Evolutionary conservation across 2,329 filamentous ascomycete genomes (phyloP), one percentile per base, ranked within the genome.

Genomic region (Dryadomyces quercivorus): DNA sequence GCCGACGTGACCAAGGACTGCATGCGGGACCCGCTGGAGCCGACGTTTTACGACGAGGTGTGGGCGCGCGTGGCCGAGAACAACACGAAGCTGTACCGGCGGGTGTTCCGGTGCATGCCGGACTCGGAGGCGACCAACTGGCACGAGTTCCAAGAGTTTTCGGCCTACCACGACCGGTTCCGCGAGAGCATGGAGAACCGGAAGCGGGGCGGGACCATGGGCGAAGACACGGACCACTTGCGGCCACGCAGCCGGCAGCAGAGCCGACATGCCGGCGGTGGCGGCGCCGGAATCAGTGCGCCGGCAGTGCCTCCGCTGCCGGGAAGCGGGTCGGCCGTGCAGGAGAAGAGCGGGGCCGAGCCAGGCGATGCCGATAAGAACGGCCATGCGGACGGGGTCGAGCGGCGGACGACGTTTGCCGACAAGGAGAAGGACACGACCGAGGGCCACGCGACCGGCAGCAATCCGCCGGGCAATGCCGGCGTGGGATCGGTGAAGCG

Each of bases 21-120:
- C 70, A 98, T 98, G 90, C 80, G 78, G 16, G 93, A 98, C 68
- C 93, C 94, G 0, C 71, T 98, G 44, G 84, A 85, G 56, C 78
- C 88, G 53, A 73, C 77, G 1, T 98, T 98, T 69, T 87, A 88
- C 65, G 81, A 93, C 48, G 87, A 95, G 58, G 83, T 88, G 1
- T 98, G 94, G 94, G 84, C 85, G 60, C 78, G 82, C 18, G 83
- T 90, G 53, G 93, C 93, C 1, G 83, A 86, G 59, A 97, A 97
- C 72, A 98, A 98, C 67, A 98, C 93, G 3, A 92, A 90, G 65
- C 79, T 98, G 50, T 98, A 88, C 71, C 86, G 93, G 36, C 82
- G 86, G 58, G 92, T 98, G 9, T 98, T 98, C 73, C 84, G 91
- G 49, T 96, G 91, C 69, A 94, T 95, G 87, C 93, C 93, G 1